Evolutionary conservation across 140 eudicot genomes (phyloP), one percentile per base, ranked within the genome.

Genomic region (Oenanthe javanica): DNA sequence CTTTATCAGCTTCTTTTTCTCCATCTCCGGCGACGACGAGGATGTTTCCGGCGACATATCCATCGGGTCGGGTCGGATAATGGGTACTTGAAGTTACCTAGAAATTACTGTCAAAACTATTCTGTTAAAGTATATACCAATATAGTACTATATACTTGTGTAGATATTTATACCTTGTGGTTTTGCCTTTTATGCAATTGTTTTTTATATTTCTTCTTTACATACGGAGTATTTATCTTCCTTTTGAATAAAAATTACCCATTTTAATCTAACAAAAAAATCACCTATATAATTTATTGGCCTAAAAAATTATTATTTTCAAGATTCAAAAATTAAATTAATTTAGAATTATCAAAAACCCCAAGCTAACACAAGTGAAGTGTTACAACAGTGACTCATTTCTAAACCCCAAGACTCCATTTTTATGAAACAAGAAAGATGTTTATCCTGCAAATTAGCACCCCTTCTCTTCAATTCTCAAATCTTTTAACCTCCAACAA

Each of bases 21-120:
- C 70, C 47, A 87, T 85, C 88, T 82, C 84, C 82, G 91, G 81
- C 64, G 96, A 74, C 45, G 55, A 46, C 19, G 77, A 21, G 23
- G 45, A 18, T 19, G 77, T 86, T 94, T 81, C 78, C 85, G 97
- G 96, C 38, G 89, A 73, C 88, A 92, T 89, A 85, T 94, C 98
- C 97, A 94, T 92, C 49, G 51, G 50, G 46, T 67, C 76, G 76
- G 76, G 45, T 66, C 43, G 36, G 69, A 12, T 66, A 25, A 31
- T 67, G 74, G 46, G 40, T 63, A 0, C 38, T 63, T 12, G 11
- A 5, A 61, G 2, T n/a, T 7, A 10, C n/a, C 63, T 8, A 54
- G 23, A 9, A n/a, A n/a, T n/a, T 36, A 31, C 31, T 31, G 31
- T 31, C 31, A 63, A 23, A 21, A 21, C 13, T 2, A 10, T 25